Evolutionary conservation across 257 asterid species (phyloP).

Genomic region (Rhazya stricta): DNA sequence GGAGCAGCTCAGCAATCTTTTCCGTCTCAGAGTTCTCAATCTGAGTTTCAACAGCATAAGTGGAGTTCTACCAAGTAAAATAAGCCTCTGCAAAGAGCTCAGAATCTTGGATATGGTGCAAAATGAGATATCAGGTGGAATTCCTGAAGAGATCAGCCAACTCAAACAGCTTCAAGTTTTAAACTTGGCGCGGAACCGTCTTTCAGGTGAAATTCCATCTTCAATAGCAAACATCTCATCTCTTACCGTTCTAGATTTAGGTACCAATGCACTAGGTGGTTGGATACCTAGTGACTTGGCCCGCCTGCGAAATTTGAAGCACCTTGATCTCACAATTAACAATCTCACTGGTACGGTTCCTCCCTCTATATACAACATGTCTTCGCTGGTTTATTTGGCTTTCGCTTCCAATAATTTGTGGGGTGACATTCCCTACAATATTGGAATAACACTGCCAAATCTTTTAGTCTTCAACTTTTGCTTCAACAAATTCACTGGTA

Average conservation of each 20-base stretch:
- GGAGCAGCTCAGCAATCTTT: conserved; percentile 32
- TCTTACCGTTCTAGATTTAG: conserved; percentile 18
- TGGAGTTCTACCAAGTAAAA: conserved; percentile 36
- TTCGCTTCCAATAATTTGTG: conserved; percentile 33
- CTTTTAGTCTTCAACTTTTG: conserved; percentile 44
- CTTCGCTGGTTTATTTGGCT: conserved; percentile 41
- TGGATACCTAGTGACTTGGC: conserved; percentile 28
- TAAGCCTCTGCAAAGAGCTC: conserved; percentile 40
- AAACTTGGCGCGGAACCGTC: conserved; percentile 38
- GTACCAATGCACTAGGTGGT: conserved; percentile 35
- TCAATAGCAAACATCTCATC: conserved; percentile 35
- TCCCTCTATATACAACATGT: conserved; percentile 35
- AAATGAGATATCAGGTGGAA: conserved; percentile 39
- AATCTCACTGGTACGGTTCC: conserved; percentile 47
- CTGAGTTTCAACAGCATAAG: conserved; percentile 30
- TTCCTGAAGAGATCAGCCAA: conserved; percentile 31
- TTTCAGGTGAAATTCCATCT: conserved; percentile 45
- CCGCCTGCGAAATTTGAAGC: conserved; percentile 30
- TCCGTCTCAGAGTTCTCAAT: conserved; percentile 26
- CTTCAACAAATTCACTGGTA: conserved; percentile 51
- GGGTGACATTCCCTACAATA: conserved; percentile 41
- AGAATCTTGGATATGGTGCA: conserved; percentile 31
- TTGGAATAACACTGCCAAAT: conserved; percentile 48
- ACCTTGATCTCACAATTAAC: conserved; percentile 51
- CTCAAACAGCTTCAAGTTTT: conserved; percentile 35